Percentiles rank a stretch among this genome's conserved stretches.
Conservation (phyloP, 441 rosid genomes). For the Daphne laureola region DNA sequence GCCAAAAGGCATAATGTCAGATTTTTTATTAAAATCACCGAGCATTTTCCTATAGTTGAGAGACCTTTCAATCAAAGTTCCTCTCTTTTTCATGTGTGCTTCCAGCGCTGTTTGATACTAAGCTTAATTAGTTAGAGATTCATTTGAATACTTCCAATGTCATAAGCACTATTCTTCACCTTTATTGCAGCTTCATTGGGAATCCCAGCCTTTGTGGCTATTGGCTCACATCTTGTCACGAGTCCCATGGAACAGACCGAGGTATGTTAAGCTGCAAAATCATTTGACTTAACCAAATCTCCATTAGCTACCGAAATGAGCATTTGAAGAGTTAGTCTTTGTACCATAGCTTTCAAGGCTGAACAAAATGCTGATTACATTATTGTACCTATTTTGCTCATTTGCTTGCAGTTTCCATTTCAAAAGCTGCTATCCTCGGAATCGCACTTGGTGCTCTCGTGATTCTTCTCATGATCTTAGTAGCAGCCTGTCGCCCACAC, state of each 20-base stretch:
- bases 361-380: not conserved
- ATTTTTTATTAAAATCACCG: not conserved
- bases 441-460: constrained; percentile 82
- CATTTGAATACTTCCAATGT: too few relatives aligned
- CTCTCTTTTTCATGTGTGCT: not conserved
- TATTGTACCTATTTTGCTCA: not conserved
- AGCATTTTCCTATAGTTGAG: not conserved
- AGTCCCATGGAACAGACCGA: constrained; percentile 50
- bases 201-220: constrained; percentile 74
- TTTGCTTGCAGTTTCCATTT: constrained; percentile 53
- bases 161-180: not conserved
- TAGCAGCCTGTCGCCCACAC: constrained; percentile 75
- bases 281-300: not conserved
- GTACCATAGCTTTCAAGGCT: not conserved
- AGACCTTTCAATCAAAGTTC: not conserved
- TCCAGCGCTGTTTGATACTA: too few relatives aligned
- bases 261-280: constrained; percentile 29
- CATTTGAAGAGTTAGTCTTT: not conserved
- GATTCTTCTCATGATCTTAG: constrained; percentile 77
- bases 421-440: constrained; percentile 95
- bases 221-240: constrained; percentile 61
- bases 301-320: not conserved
- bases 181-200: constrained; percentile 57
- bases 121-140: too few relatives aligned
- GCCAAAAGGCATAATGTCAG: too few relatives aligned